These are phyloP conservation scores for Erigeron philadelphicus DNA, from an alignment of 140 eudicot genomes.

Conservation along the genomic window DNA sequence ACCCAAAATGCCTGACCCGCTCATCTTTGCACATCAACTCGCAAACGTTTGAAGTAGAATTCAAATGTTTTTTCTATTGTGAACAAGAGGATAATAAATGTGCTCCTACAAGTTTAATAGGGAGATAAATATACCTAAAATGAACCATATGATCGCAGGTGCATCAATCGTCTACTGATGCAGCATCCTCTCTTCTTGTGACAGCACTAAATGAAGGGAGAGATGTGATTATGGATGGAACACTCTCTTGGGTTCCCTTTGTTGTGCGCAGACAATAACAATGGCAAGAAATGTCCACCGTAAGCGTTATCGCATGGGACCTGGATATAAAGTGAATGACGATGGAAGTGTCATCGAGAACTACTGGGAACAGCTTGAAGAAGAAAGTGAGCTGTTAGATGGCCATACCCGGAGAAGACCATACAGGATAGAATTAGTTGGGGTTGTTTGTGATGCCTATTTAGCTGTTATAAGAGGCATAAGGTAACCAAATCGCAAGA, in stretches of 20 bases:
- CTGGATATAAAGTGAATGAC: conserved; percentile 59
- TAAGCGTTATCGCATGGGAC: conserved; percentile 87
- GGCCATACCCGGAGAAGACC: conserved; percentile 66
- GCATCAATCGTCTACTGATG: conserved; percentile 95
- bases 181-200: conserved; percentile 93
- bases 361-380: conserved; percentile 88
- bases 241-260: conserved; percentile 88
- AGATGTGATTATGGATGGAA: conserved; percentile 92
- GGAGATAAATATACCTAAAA: conserved; percentile 4
- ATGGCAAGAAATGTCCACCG: conserved; percentile 96
- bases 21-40: not conserved
- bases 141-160: conserved; percentile 41
- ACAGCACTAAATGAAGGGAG: conserved; percentile 89
- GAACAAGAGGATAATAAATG: not conserved
- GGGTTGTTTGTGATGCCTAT: conserved; percentile 94
- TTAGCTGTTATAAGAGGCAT: conserved; percentile 94
- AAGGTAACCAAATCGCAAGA: conserved; percentile 42
- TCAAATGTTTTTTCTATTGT: not conserved
- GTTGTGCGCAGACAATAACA: conserved; percentile 89
- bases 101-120: not conserved
- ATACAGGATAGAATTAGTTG: conserved; percentile 86
- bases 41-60: not conserved
- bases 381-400: conserved; percentile 56
- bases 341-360: conserved; percentile 73
- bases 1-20: not conserved